Evolutionary conservation across 1,284 basidiomycete genomes (phyloP).

Genomic region (Trametes sp.): DNA sequence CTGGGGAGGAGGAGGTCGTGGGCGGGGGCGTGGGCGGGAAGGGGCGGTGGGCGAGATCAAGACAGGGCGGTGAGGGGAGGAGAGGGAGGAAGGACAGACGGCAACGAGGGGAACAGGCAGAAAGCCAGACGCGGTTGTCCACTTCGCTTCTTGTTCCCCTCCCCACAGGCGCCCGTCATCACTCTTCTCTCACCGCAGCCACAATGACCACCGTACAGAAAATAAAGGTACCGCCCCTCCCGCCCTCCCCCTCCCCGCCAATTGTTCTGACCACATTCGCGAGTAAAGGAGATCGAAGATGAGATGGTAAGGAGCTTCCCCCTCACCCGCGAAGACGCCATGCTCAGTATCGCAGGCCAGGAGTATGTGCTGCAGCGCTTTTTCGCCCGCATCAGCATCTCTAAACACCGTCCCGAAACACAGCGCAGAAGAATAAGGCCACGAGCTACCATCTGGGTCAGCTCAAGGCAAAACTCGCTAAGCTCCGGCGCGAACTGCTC

Average conservation of each 20-base stretch:
- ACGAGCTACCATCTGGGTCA: constrained; percentile 96
- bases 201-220: constrained; percentile 89
- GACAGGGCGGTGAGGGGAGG: constrained; percentile 12
- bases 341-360: constrained; percentile 43
- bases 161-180: constrained; percentile 19
- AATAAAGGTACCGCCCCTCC: constrained; percentile 70
- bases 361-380: constrained; percentile 42
- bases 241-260: not conserved
- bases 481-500: constrained; percentile 95
- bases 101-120: constrained; percentile 20
- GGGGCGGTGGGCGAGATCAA: constrained; percentile 14
- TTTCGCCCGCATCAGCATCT: constrained; percentile 10
- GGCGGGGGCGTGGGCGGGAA: constrained; percentile 17
- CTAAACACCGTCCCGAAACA: constrained; percentile 23
- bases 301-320: constrained; percentile 77
- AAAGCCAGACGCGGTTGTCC: constrained; percentile 3
- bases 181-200: constrained; percentile 27
- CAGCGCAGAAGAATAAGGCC: constrained; percentile 97
- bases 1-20: constrained; percentile 12
- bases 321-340: constrained; percentile 11
- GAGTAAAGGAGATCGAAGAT: constrained; percentile 87
- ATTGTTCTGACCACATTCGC: constrained; percentile 13
- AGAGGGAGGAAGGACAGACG: constrained; percentile 9
- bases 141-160: not conserved
- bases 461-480: constrained; percentile 98